Base-by-base conservation (phyloP, 768 basidiomycete species). In the Calocybe indica region DNA sequence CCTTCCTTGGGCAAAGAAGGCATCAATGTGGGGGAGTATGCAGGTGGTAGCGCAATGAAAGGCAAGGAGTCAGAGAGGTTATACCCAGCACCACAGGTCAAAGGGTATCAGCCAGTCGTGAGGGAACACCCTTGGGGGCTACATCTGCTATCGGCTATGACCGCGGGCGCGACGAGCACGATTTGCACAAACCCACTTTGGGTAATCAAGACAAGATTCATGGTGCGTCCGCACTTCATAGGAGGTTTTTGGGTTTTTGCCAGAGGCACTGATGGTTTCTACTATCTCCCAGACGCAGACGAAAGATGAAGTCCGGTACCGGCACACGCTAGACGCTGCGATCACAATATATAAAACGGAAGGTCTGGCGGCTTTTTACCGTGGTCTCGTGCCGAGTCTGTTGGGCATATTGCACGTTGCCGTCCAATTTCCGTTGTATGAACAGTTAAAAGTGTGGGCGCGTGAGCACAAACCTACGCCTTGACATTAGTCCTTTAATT, bases 171-270 rank as follows among this genome's bases (percentile, higher is more conserved):
- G 5, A 73, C 86, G 13, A 94, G 95, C 59, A 96, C 96, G 5
- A 80, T 92, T 45, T 85, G 85, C 58, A 98, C 96, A 22, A 97
- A 92, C 67, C 96, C 96, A 0, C 66, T 99, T 6, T 99, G 96
- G 96, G 92, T 99, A 37, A 93, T 99, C 65, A 98, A 97, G 73
- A 98, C 95, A 15, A 83, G 96, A 29, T 97, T 98, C 70, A 98
- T 98, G 96, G 95, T 95, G 58, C 53, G 59, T 48, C 28, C 1
- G 22, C 6, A 33, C 30, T 22, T 22, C n/a, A 1, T 5, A 30
- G 22, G 4, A 9, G 5, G 40, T 45, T n/a, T 45, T 31, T 14
- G 45, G 13, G 32, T 42, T 13, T 47, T 43, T 28, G 10, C 6
- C 31, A 4, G 39, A 37, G 39, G 43, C 42, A 40, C 46, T 48